These are phyloP conservation scores for Suillus lakei DNA, from an alignment of 768 basidiomycete genomes.

Conservation along the genomic window DNA sequence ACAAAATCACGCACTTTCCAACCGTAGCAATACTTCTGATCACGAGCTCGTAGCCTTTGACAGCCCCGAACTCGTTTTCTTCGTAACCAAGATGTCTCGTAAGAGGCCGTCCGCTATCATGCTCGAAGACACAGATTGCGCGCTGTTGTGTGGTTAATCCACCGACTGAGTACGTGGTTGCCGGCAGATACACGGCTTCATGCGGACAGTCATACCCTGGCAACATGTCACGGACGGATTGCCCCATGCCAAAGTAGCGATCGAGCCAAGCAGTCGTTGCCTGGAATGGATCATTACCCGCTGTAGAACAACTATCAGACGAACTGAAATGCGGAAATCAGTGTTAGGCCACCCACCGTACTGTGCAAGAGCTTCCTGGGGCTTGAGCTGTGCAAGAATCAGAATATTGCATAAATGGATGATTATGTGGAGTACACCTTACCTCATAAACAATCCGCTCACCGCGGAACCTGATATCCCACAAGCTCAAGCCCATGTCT, in stretches of 20 bases:
- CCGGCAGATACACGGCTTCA: conserved; percentile 63
- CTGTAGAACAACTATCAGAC: conserved; percentile 31
- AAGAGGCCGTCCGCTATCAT: conserved; percentile 60
- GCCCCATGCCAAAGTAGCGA: conserved; percentile 67
- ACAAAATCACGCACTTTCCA: conserved; percentile 55
- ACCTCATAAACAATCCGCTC: conserved; percentile 69
- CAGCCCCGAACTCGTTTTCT: conserved; percentile 61
- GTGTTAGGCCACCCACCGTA: conserved; percentile 44
- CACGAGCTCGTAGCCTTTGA: conserved; percentile 62
- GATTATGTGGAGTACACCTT: conserved; percentile 1
- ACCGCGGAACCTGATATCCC: conserved; percentile 60
- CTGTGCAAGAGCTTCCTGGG: conserved; percentile 67
- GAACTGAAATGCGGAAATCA: background rate
- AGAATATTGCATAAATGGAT: background rate
- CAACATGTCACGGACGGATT: conserved; percentile 60
- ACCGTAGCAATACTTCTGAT: conserved; percentile 63
- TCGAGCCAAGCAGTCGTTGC: conserved; percentile 66
- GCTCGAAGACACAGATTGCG: conserved; percentile 70
- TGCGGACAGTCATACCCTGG: conserved; percentile 70
- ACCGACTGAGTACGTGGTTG: conserved; percentile 51
- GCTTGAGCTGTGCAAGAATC: conserved; percentile 44
- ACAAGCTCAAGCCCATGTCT: conserved; percentile 68
- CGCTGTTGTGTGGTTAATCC: conserved; percentile 52
- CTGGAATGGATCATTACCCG: conserved; percentile 67
- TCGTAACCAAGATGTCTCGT: conserved; percentile 59